phyloP scores from a whole-genome alignment of 176 grass and related monocot genomes.

The Poa pratensis region DNA sequence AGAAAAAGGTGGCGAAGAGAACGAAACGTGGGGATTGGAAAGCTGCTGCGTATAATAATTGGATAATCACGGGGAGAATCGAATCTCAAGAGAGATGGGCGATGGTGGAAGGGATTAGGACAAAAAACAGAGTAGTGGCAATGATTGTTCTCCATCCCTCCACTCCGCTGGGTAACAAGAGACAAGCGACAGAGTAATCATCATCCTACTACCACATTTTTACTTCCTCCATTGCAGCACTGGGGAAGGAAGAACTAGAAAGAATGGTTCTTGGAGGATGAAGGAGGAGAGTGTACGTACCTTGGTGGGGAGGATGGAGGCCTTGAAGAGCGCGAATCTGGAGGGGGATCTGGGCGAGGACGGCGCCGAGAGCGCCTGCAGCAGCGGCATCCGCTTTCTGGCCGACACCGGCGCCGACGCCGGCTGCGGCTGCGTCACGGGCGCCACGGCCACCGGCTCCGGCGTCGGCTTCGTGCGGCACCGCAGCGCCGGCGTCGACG shows the following conservation, averaged over 20 bases:
- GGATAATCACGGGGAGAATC: constrained; percentile 15
- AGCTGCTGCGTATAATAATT: constrained; percentile 49
- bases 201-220: not conserved
- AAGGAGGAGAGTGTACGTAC: not conserved
- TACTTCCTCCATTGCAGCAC: not conserved
- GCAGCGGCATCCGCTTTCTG: constrained; percentile 50
- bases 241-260: not conserved
- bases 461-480: constrained; percentile 56
- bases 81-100: constrained; percentile 39
- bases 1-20: not conserved
- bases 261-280: not conserved
- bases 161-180: constrained; percentile 21
- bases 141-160: constrained; percentile 41
- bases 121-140: constrained; percentile 51
- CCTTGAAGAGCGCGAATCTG: constrained; percentile 87
- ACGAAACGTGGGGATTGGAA: constrained; percentile 21
- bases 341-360: constrained; percentile 91
- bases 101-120: constrained; percentile 41
- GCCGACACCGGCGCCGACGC: constrained; percentile 14
- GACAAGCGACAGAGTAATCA: not conserved
- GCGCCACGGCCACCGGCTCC: constrained; percentile 36
- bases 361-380: constrained; percentile 70
- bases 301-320: constrained; percentile 67
- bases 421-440: constrained; percentile 13
- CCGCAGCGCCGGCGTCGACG: constrained; percentile 41